A percentile compares a stretch with the other conserved stretches of the same genome.
phyloP scores from a whole-genome alignment of 2,329 filamentous ascomycete species.

The Hymenoscyphus linearis region DNA sequence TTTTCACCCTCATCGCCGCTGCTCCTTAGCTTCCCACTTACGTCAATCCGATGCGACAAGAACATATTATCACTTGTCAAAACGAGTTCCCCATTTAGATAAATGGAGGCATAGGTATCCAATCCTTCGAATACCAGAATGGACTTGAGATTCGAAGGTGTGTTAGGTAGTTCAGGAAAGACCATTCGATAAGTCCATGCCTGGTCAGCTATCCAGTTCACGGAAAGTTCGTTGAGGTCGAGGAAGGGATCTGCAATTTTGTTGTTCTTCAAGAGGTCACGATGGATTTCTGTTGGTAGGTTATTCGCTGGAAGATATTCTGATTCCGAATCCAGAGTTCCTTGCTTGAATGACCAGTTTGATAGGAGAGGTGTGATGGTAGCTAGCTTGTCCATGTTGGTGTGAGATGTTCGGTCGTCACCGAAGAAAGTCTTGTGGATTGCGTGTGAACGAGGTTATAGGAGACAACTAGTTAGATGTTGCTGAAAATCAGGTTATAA shows the following conservation, averaged over 20 bases:
- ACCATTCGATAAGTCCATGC: not conserved
- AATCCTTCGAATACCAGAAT: not conserved
- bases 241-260: not conserved
- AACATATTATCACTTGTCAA: conserved; percentile 44
- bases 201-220: not conserved
- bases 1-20: conserved; percentile 9
- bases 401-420: no score
- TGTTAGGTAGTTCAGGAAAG: not conserved
- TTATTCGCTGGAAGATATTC: not conserved
- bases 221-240: not conserved
- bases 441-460: no score
- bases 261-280: not conserved
- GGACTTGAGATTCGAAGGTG: not conserved
- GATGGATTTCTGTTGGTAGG: not conserved
- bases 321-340: not conserved
- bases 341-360: not conserved
- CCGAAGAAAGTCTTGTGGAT: no score
- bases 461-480: no score
- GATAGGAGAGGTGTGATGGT: not conserved
- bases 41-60: conserved; percentile 43
- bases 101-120: not conserved
- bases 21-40: conserved; percentile 35
- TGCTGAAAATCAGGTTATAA: no score
- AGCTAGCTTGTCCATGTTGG: not conserved
- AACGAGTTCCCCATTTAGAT: not conserved